Conservation (phyloP, 2,329 filamentous ascomycete genomes). For the Aspergillus arachidicola region DNA sequence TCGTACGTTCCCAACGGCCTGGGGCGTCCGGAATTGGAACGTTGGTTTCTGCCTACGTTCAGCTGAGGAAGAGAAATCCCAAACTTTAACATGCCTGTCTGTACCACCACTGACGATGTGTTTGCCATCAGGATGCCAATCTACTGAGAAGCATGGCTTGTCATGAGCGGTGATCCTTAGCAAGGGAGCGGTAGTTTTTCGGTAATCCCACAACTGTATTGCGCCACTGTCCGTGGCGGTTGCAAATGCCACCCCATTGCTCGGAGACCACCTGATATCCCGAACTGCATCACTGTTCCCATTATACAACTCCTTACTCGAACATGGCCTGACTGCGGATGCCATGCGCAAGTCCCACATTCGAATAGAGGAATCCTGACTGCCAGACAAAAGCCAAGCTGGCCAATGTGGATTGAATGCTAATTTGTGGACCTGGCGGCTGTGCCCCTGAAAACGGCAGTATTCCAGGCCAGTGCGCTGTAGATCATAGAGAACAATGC, state of each 20-base stretch:
- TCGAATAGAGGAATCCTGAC: slow-evolving; percentile 65
- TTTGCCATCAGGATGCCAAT: slow-evolving; percentile 69
- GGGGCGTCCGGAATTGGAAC: slow-evolving; percentile 61
- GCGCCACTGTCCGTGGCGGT: slow-evolving; percentile 66
- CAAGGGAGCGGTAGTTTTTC: slow-evolving; percentile 58
- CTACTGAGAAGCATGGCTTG: slow-evolving; percentile 62
- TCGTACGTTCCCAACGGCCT: slow-evolving; percentile 63
- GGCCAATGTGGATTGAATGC: slow-evolving; percentile 67
- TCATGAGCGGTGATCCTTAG: slow-evolving; percentile 65
- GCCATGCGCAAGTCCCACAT: slow-evolving; percentile 66
- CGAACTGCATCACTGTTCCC: slow-evolving; percentile 64
- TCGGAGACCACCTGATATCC: slow-evolving; percentile 67
- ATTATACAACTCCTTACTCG: slow-evolving; percentile 57
- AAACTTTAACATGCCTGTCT: slow-evolving; percentile 65
- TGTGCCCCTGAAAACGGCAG: slow-evolving; percentile 65
- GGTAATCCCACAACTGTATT: slow-evolving; percentile 66
- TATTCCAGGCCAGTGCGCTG: slow-evolving; percentile 63
- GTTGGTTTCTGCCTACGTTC: slow-evolving; percentile 61
- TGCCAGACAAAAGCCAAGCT: slow-evolving; percentile 63
- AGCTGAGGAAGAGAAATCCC: slow-evolving; percentile 62
- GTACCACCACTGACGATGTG: slow-evolving; percentile 65
- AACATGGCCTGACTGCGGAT: slow-evolving; percentile 53
- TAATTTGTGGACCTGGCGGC: slow-evolving; percentile 66
- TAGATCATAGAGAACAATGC: slow-evolving; percentile 67
- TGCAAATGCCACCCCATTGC: slow-evolving; percentile 63